Conservation (phyloP, 495 filamentous ascomycete species). For the Penicillium flavigenum region DNA sequence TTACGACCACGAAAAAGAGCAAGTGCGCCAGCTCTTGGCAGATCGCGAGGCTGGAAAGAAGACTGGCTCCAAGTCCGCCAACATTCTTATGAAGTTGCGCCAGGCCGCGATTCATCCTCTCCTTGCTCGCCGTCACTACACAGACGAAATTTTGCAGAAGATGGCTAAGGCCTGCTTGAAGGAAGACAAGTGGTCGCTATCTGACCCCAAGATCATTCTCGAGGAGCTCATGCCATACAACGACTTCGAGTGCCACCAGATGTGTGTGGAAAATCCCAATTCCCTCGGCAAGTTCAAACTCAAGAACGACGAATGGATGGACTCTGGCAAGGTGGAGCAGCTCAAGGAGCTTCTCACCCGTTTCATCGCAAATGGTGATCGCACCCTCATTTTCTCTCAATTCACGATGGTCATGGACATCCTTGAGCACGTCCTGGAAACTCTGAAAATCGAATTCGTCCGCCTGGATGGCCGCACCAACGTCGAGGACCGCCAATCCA, state of each 20-base stretch:
- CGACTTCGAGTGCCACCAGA: slow-evolving; percentile 79
- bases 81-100: slow-evolving; percentile 86
- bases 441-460: slow-evolving; percentile 69
- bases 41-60: slow-evolving; percentile 58
- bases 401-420: slow-evolving; percentile 92
- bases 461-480: slow-evolving; percentile 83
- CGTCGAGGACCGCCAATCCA: slow-evolving; percentile 78
- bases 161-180: slow-evolving; percentile 75
- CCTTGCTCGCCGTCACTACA: slow-evolving; percentile 78
- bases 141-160: slow-evolving; percentile 66
- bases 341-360: slow-evolving; percentile 67
- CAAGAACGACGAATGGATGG: slow-evolving; percentile 78
- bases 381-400: slow-evolving; percentile 84
- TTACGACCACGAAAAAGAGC: slow-evolving; percentile 61
- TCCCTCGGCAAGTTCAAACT: slow-evolving; percentile 71
- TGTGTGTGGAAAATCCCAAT: slow-evolving; percentile 67
- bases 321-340: slow-evolving; percentile 83
- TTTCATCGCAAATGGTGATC: slow-evolving; percentile 80
- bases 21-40: slow-evolving; percentile 54
- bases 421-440: slow-evolving; percentile 76
- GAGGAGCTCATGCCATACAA: slow-evolving; percentile 71
- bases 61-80: slow-evolving; percentile 56
- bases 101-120: slow-evolving; percentile 93
- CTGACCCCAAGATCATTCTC: slow-evolving; percentile 62
- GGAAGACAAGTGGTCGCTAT: slow-evolving; percentile 58